Conservation (phyloP, 345 rosid species). For the Citrus mangshanensis region DNA sequence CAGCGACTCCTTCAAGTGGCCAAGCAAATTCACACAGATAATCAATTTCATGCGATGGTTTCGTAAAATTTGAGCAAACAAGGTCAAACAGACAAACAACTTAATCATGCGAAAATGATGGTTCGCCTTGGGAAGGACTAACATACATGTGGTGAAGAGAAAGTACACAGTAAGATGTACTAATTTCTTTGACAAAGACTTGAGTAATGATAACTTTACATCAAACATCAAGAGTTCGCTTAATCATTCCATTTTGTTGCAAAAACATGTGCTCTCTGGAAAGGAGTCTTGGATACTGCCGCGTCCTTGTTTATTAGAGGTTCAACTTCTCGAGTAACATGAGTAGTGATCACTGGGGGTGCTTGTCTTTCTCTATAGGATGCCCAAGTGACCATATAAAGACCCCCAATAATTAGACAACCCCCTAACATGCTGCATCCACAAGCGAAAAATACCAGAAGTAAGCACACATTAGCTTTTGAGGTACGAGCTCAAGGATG, state of each 20-base stretch:
- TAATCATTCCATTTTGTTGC: slow-evolving; percentile 44
- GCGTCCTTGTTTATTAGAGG: slow-evolving; percentile 55
- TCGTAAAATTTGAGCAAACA: background rate
- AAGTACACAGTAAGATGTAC: background rate
- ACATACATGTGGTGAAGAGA: background rate
- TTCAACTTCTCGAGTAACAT: slow-evolving; percentile 40
- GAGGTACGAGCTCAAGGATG: background rate
- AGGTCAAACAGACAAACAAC: background rate
- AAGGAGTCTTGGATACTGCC: slow-evolving; percentile 34
- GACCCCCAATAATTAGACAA: slow-evolving; percentile 68
- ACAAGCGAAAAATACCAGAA: slow-evolving; percentile 9
- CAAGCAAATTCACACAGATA: background rate
- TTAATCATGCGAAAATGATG: background rate
- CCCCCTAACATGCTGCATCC: slow-evolving; percentile 72
- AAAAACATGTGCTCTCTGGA: slow-evolving; percentile 45
- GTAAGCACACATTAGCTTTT: background rate
- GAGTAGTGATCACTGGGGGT: slow-evolving; percentile 23
- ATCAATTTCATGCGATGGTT: background rate
- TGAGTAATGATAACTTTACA: background rate
- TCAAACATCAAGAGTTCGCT: background rate
- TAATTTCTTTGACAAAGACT: background rate
- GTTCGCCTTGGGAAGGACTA: background rate
- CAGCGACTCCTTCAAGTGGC: background rate
- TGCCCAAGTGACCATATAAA: slow-evolving; percentile 91
- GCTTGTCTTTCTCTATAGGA: slow-evolving; percentile 58